Base-by-base conservation (phyloP, 78 protist genomes). In the Monosiga brevicollis region DNA sequence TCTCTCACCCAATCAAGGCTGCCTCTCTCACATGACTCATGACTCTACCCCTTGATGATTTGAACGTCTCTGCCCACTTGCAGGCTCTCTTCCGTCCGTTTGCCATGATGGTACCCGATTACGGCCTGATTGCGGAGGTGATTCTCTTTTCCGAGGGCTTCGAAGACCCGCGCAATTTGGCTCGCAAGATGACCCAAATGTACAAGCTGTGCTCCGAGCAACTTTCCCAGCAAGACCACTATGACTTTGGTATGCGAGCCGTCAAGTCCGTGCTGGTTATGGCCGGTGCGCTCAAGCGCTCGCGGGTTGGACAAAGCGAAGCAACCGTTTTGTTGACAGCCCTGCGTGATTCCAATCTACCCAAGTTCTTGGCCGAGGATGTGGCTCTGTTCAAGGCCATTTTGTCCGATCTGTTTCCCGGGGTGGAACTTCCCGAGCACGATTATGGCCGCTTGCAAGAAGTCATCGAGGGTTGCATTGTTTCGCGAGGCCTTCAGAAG, bases 41-140 rank as follows among this genome's bases (percentile, higher is more conserved):
- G n/a, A n/a, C n/a, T n/a, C n/a, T n/a, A n/a, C n/a, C n/a, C n/a
- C n/a, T n/a, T n/a, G n/a, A n/a, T n/a, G n/a, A n/a, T n/a, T n/a
- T n/a, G n/a, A n/a, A n/a, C n/a, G n/a, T n/a, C n/a, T n/a, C n/a
- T n/a, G n/a, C n/a, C n/a, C n/a, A n/a, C n/a, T n/a, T n/a, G n/a
- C n/a, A n/a, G n/a, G 93, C 88, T 20, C 86, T 90, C 40, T 90
- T 94, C 83, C 96, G 98, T 41, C 85, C 92, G 9, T 88, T 93
- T 75, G 96, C 96, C 25, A 91, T 91, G 95, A 93, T 94, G 90
- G 88, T 87, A 1, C 97, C 97, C 23, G 95, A 94, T 55, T 91
- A 89, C 41, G 92, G 88, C 35, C 79, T 87, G 41, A 94, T 94
- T 73, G 94, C 89, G 38, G 92, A 94, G 87, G 84, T 91, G 42